Evolutionary conservation across 2,329 filamentous ascomycete species (phyloP), one percentile per base, ranked within the genome.

Genomic region (Shiraia sp.): DNA sequence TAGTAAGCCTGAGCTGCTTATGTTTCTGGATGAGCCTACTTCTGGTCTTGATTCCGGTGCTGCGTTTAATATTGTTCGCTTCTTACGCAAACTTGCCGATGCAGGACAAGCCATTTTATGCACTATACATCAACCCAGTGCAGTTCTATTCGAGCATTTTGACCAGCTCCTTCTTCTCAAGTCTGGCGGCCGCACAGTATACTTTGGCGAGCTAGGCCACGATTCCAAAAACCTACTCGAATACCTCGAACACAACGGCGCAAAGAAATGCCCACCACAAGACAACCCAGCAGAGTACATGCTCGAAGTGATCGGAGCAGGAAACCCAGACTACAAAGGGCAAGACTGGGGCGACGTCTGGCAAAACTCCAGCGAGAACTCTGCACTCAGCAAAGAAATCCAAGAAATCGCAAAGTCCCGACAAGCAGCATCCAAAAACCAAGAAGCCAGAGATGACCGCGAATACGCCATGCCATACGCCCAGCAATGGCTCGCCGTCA

Each of bases 21-120:
- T 90, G 28, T 91, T 90, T 73, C 72, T 91, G 15, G 87, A 91
- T 51, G 87, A 90, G 67, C 87, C 87, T 0, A 90, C 87, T 0
- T 87, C 83, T 1, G 87, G 87, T 4, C 57, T 90, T 0, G 86
- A 90, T 51, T 84, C 83, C 2, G 79, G 85, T 40, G 83, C 85
- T 4, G 85, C 86, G 0, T 85, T 76, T 59, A 81, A 82, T 47
- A 85, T 79, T 0, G 76, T 86, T 5, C 79, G 82, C 0, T 86
- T 87, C 66, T 61, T 88, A 13, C 74, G 82, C 9, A 86, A 86
- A 61, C 74, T 88, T 0, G 83, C 84, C 6, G 78, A 81, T 34
- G 77, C 77, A 2, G 85, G 85, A 0, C 85, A 88, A 53, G 83
- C 85, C 4, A 79, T 88, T 2, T 69, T 88, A 1, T 82, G 82